Base-by-base conservation (phyloP, 306 rosid genomes). In the Ceratonia siliqua region DNA sequence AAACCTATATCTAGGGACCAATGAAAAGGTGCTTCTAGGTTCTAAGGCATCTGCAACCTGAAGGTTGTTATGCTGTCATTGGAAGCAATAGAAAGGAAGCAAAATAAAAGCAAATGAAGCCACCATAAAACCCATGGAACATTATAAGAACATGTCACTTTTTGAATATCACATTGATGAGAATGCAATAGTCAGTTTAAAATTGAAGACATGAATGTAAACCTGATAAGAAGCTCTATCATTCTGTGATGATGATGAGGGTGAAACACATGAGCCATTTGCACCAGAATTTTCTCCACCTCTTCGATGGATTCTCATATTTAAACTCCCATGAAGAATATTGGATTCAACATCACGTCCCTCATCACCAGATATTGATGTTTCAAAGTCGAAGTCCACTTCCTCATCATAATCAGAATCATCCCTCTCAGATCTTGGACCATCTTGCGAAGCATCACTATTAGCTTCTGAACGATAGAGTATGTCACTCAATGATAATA, bases 351-450 rank as follows among this genome's bases (percentile, higher is more conserved):
- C 76, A 72, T 90, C 97, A 72, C 75, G 93, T 35, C 72, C 92
- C 79, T 94, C 99, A 30, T 94, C 97, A 77, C 90, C 96, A 18
- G 93, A 94, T 25, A 92, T 46, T 8, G 96, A 92, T 28, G 99
- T 90, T 79, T 94, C 97, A 72, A 94, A 87, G 85, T 90, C 98
- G 83, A 92, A 75, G 74, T 94, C 99, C 80, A 94, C 66, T 76
- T 90, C 97, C 80, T 92, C 99, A 18, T 92, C 98, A 32, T 88
- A 88, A 81, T 94, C 99, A 73, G 99, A 92, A 81, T 92, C 95
- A 82, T 90, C 98, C 80, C 96, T 87, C 27, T 94, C 99, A 33
- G 96, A 94, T 83, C 92, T 81, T 13, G 87, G 89, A 75, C 95
- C 96, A 79, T 94, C 99, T 84, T 85, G 94, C 15, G 97, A 90